phyloP scores from a whole-genome alignment of 2,329 filamentous ascomycete species.

The Aspergillus fumigatus region DNA sequence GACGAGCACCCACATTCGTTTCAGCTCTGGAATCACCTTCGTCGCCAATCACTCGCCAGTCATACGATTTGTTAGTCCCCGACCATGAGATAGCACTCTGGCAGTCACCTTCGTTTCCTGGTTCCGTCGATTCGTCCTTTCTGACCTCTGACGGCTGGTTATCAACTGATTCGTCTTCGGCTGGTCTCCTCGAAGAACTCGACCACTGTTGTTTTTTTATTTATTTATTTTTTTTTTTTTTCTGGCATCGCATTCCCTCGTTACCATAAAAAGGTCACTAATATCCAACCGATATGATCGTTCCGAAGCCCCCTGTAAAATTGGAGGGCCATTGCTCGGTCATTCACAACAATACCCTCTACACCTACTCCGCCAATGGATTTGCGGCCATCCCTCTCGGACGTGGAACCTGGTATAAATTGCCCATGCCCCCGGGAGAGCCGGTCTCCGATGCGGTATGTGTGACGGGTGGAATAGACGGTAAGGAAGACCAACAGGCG shows the following conservation, averaged over 20 bases:
- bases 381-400: slow-evolving; percentile 70
- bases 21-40: slow-evolving; percentile 1
- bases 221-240: neutral
- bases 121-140: slow-evolving; percentile 11
- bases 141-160: slow-evolving; percentile 23
- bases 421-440: slow-evolving; percentile 62
- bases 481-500: slow-evolving; percentile 55
- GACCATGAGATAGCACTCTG: slow-evolving; percentile 36
- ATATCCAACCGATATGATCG: slow-evolving; percentile 54
- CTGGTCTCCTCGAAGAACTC: slow-evolving; percentile 25
- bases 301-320: slow-evolving; percentile 64
- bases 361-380: slow-evolving; percentile 69
- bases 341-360: slow-evolving; percentile 76
- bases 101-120: slow-evolving; percentile 26
- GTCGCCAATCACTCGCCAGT: slow-evolving; percentile 4
- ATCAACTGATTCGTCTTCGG: slow-evolving; percentile 22
- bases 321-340: slow-evolving; percentile 77
- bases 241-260: neutral
- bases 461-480: slow-evolving; percentile 61
- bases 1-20: neutral
- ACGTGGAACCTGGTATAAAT: slow-evolving; percentile 63
- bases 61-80: slow-evolving; percentile 4
- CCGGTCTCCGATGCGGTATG: slow-evolving; percentile 72
- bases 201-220: neutral
- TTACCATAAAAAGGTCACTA: neutral